Conservation (phyloP, 177 flowering plant genomes). For the Vitis hybrid region DNA sequence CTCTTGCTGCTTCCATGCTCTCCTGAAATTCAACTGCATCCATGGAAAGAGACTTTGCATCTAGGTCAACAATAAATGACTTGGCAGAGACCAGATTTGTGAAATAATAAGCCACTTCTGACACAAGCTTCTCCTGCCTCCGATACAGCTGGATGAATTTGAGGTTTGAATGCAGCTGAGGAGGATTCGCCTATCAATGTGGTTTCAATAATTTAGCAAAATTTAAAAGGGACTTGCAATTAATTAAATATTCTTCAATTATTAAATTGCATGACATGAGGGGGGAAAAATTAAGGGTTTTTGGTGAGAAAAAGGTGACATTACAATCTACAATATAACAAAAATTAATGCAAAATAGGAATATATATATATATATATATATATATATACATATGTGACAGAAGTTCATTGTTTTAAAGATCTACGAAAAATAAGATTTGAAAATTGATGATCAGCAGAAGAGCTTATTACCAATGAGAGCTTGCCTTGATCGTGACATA, state of each 20-base stretch:
- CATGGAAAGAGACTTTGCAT: constrained; percentile 48
- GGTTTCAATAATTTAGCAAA: not conserved
- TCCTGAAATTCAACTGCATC: constrained; percentile 45
- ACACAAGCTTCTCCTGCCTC: constrained; percentile 42
- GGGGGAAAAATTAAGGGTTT: no score
- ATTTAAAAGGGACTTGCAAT: no score
- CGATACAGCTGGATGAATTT: constrained; percentile 46
- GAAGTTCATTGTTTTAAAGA: no score
- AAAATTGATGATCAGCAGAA: constrained; percentile 15
- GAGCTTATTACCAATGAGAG: constrained; percentile 48
- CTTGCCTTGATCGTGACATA: constrained; percentile 68
- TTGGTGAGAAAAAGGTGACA: no score
- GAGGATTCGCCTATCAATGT: constrained; percentile 54
- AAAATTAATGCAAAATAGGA: no score
- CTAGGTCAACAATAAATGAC: constrained; percentile 39
- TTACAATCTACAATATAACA: no score
- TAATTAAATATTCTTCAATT: no score
- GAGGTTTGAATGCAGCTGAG: constrained; percentile 54
- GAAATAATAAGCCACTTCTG: constrained; percentile 51
- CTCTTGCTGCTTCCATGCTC: constrained; percentile 42
- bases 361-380: no score
- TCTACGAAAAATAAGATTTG: not conserved
- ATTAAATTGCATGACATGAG: no score
- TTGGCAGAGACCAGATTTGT: constrained; percentile 52
- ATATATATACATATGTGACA: no score